Conservation (phyloP, 2,329 filamentous ascomycete species). For the Colletotrichum brevisporum region DNA sequence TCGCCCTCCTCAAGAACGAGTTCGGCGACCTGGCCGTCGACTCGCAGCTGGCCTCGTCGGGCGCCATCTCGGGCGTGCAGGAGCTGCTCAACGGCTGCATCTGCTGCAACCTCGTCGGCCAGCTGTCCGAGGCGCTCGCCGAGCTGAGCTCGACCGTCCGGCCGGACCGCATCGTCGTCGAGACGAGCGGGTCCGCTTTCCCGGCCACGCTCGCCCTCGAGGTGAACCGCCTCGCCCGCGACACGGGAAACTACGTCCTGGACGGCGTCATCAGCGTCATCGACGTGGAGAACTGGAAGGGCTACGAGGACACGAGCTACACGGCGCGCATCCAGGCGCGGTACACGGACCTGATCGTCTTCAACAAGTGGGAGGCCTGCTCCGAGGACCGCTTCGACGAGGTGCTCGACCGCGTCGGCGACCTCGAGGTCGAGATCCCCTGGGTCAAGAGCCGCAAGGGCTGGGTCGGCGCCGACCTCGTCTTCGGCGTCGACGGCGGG, state of each 20-base stretch:
- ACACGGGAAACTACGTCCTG: conserved; percentile 79
- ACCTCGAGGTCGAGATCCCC: conserved; percentile 84
- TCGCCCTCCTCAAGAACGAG: conserved; percentile 97
- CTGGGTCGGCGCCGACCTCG: conserved; percentile 80
- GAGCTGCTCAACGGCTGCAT: conserved; percentile 98
- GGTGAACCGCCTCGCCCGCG: conserved; percentile 82
- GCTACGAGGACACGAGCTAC: conserved; percentile 91
- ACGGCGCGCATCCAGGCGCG: conserved; percentile 90
- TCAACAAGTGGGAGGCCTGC: conserved; percentile 92
- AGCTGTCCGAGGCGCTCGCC: conserved; percentile 83
- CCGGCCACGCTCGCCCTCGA: conserved; percentile 93
- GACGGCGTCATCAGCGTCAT: conserved; percentile 93
- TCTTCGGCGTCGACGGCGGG: conserved; percentile 91
- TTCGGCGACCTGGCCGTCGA: conserved; percentile 96
- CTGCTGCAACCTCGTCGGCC: conserved; percentile 97
- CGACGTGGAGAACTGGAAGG: conserved; percentile 95
- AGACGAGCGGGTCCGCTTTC: conserved; percentile 91
- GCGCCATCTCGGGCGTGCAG: conserved; percentile 88
- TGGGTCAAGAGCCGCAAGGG: conserved; percentile 90
- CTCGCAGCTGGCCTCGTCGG: conserved; percentile 87
- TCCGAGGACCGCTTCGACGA: conserved; percentile 82
- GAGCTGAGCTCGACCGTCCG: conserved; percentile 72
- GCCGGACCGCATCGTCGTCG: conserved; percentile 92
- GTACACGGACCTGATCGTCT: conserved; percentile 91
- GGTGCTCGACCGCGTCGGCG: conserved; percentile 83